phyloP scores from a whole-genome alignment of 2,329 filamentous ascomycete species.

The Claviceps maximensis region DNA sequence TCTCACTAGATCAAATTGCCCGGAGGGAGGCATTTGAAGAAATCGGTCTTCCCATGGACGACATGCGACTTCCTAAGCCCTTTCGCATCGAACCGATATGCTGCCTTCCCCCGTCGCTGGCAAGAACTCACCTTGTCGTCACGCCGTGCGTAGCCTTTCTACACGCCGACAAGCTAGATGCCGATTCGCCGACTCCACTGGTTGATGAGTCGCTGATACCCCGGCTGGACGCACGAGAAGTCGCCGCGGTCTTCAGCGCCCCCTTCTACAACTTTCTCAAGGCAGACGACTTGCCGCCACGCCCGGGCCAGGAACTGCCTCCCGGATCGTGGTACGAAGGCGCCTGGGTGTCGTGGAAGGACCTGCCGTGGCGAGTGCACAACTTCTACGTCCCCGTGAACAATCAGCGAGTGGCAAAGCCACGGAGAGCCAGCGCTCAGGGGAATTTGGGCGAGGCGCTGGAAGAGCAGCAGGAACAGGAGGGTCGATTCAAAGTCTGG shows the following conservation, averaged over 20 bases:
- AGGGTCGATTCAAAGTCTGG: slow-evolving; percentile 68
- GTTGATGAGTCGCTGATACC: slow-evolving; percentile 65
- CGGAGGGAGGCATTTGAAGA: slow-evolving; percentile 86
- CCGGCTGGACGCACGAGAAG: slow-evolving; percentile 73
- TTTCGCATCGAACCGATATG: slow-evolving; percentile 84
- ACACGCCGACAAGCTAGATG: slow-evolving; percentile 38
- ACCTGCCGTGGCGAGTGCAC: slow-evolving; percentile 70
- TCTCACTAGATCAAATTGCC: slow-evolving; percentile 55
- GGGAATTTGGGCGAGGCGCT: slow-evolving; percentile 29
- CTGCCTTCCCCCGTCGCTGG: slow-evolving; percentile 63
- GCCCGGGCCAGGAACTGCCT: slow-evolving; percentile 24
- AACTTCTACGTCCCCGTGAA: slow-evolving; percentile 81
- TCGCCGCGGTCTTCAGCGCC: slow-evolving; percentile 85
- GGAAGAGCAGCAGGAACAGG: slow-evolving; percentile 33
- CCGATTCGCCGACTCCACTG: slow-evolving; percentile 22
- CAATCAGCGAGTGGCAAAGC: slow-evolving; percentile 54
- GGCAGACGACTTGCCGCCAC: slow-evolving; percentile 39
- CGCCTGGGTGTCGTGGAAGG: slow-evolving; percentile 67
- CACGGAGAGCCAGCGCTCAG: slow-evolving; percentile 29
- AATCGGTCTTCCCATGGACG: slow-evolving; percentile 70
- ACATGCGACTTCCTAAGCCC: slow-evolving; percentile 54
- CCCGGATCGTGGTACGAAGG: slow-evolving; percentile 72
- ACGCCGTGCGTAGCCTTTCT: slow-evolving; percentile 69
- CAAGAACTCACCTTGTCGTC: slow-evolving; percentile 60
- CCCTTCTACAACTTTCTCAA: slow-evolving; percentile 74